Base-by-base conservation (phyloP, 192 early-diverging fungal genomes). In the Umbelopsis sp. region DNA sequence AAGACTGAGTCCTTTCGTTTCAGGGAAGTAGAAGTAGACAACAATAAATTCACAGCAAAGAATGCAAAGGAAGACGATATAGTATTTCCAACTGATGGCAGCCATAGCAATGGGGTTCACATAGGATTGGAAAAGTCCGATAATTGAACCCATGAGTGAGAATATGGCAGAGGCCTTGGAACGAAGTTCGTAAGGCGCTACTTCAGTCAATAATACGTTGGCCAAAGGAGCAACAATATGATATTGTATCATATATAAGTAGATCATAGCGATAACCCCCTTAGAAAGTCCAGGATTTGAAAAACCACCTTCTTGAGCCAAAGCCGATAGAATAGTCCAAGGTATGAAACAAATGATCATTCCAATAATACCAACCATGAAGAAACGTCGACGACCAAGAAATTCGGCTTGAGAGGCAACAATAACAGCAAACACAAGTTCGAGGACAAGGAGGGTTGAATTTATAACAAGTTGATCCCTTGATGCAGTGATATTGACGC, bases 1-100 rank as follows among this genome's bases (percentile, higher is more conserved):
- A 14, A 92, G 80, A 20, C 88, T 90, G 65, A 88, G 80, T 59
- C 93, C 92, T 75, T 91, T 93, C 52, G 92, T 95, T 82, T 96
- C 95, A 6, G 93, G 93, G 20, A 95, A 86, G 54, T 89, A 87
- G 25, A 87, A 74, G 71, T 85, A 90, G 34, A 86, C 80, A 24
- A 67, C 66, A 22, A 67, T 20, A 25, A 67, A 44, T 45, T 67
- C 66, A 2, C 34, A 44, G 14, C 41, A 16, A 44, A 67, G 16
- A 3, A 67, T 14, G 22, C 41, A 43, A 24, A n/a, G 24, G 29
- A 71, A 71, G 2, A 71, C 70, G 45, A 71, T 62, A 44, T 71
- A 71, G 54, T 71, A 71, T 26, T 45, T 71, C 70, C 70, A 71
- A 5, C 22, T 14, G 17, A 71, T 71, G 70, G 70, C 70, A 17